A percentile compares a stretch with the other conserved stretches of the same genome.
Conservation (phyloP, 176 grass and related monocot species). For the Tillandsia fasciculata region DNA sequence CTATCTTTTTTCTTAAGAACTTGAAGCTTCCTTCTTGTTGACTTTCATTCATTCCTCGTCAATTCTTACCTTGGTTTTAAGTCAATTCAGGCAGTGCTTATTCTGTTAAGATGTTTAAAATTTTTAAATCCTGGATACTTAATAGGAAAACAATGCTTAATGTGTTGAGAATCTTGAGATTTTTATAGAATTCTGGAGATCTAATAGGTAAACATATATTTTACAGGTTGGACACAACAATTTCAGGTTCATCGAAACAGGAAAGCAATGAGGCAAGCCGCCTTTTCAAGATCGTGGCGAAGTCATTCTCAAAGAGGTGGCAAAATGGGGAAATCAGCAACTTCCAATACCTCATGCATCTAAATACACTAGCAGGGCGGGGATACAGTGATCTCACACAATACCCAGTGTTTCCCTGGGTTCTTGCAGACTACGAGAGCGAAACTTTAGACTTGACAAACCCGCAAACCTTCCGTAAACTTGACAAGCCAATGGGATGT, state of each 20-base stretch:
- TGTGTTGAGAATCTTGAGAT: constrained; percentile 11
- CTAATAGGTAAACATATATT: constrained; percentile 3
- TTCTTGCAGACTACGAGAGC: constrained; percentile 94
- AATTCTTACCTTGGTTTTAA: no score
- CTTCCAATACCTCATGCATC: constrained; percentile 99
- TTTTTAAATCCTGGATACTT: no score
- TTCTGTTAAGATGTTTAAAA: no score
- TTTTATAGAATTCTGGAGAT: constrained; percentile 9
- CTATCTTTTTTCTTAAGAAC: neutral
- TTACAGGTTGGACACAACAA: constrained; percentile 90
- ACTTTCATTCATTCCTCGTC: neutral
- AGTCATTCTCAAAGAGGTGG: constrained; percentile 97
- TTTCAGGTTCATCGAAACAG: constrained; percentile 90
- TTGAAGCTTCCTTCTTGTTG: neutral
- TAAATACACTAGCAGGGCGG: constrained; percentile 94
- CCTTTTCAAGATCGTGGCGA: constrained; percentile 71
- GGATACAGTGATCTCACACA: constrained; percentile 98
- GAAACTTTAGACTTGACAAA: constrained; percentile 78
- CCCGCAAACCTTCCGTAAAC: constrained; percentile 72
- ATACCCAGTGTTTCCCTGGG: constrained; percentile 99
- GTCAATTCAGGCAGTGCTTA: no score
- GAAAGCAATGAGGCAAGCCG: constrained; percentile 84
- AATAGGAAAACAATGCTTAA: neutral
- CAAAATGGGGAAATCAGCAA: constrained; percentile 98
- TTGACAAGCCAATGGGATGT: constrained; percentile 98